Evolutionary conservation across 345 rosid genomes (phyloP), one percentile per base, ranked within the genome.

Genomic region (Ceriops zippeliana): DNA sequence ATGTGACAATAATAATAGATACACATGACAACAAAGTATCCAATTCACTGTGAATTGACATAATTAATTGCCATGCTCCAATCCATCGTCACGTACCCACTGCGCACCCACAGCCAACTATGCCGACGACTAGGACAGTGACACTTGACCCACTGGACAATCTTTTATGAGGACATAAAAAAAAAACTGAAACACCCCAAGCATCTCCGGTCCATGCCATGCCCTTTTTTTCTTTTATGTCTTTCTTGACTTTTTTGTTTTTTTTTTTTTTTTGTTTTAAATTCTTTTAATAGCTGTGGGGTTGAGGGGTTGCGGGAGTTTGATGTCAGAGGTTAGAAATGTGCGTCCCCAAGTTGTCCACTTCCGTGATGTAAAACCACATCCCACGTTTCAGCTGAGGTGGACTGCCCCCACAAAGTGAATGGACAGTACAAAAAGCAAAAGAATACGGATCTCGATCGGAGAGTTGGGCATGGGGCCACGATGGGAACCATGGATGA

Each of bases 291-390:
- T 8, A 7, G 22, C 16, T 3, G 7, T 21, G 35, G 35, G 64
- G 65, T 27, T 32, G 61, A 46, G 49, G 52, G 22, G 61, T 64
- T 68, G 52, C 53, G 42, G 42, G 65, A 42, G 70, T 11, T 42
- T 42, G 49, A 42, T 15, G 49, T 3, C 71, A 61, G 63, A 52
- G 72, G 46, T 77, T 68, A 67, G 73, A 66, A 61, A 69, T 53
- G 58, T 72, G 82, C 81, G 84, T 85, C 85, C 69, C 72, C 70
- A 81, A 82, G 82, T 70, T 76, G 89, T 71, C 86, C 76, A 72
- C 77, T 82, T 82, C 70, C 69, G 57, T 71, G 58, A 68, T 66
- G 22, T 62, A 69, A 52, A 69, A 58, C 64, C 61, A 61, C 59
- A 42, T 73, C 60, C 60, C 26, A 66, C 35, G 51, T 75, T 79